A percentile compares a stretch with the other conserved stretches of the same genome.
Evolutionary conservation across 768 basidiomycete species (phyloP).

Genomic region (Boletus subcaerulescens): DNA sequence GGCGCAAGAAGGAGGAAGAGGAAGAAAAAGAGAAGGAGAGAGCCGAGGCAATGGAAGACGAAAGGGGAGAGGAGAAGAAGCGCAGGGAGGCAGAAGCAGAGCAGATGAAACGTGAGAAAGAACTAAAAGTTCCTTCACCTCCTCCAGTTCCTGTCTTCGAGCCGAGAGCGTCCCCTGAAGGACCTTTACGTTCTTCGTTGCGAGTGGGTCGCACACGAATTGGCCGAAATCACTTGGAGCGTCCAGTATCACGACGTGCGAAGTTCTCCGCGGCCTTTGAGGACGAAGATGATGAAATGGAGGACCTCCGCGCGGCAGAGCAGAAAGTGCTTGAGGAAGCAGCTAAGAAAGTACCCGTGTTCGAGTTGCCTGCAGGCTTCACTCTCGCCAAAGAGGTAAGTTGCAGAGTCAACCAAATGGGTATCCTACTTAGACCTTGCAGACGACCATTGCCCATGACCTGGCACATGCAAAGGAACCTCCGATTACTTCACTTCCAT

Average conservation of each 20-base stretch:
- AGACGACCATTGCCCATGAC: slow-evolving; percentile 41
- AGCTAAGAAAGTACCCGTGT: slow-evolving; percentile 52
- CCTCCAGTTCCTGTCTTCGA: slow-evolving; percentile 18
- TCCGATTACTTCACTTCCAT: slow-evolving; percentile 62
- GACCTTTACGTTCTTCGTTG: slow-evolving; percentile 46
- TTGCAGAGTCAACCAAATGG: slow-evolving; percentile 2
- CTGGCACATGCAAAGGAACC: slow-evolving; percentile 54
- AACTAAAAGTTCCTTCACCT: slow-evolving; percentile 17
- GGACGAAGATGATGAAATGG: slow-evolving; percentile 44
- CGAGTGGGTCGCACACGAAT: slow-evolving; percentile 63
- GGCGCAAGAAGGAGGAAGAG: slow-evolving; percentile 55
- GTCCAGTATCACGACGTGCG: slow-evolving; percentile 47
- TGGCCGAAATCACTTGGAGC: slow-evolving; percentile 57
- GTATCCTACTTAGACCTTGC: slow-evolving; percentile 3
- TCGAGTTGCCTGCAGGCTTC: slow-evolving; percentile 61
- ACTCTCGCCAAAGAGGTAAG: slow-evolving; percentile 63
- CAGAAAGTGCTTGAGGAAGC: slow-evolving; percentile 50
- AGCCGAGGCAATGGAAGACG: slow-evolving; percentile 34
- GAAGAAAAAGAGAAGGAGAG: slow-evolving; percentile 39
- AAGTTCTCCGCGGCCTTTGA: slow-evolving; percentile 68
- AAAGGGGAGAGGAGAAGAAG: slow-evolving; percentile 28
- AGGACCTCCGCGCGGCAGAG: slow-evolving; percentile 42
- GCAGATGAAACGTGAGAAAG: slow-evolving; percentile 16
- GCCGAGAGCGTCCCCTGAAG: slow-evolving; percentile 17
- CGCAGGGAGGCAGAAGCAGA: slow-evolving; percentile 19